Evolutionary conservation across 2,329 filamentous ascomycete species (phyloP), one percentile per base, ranked within the genome.

Genomic region (Dothistroma pini): DNA sequence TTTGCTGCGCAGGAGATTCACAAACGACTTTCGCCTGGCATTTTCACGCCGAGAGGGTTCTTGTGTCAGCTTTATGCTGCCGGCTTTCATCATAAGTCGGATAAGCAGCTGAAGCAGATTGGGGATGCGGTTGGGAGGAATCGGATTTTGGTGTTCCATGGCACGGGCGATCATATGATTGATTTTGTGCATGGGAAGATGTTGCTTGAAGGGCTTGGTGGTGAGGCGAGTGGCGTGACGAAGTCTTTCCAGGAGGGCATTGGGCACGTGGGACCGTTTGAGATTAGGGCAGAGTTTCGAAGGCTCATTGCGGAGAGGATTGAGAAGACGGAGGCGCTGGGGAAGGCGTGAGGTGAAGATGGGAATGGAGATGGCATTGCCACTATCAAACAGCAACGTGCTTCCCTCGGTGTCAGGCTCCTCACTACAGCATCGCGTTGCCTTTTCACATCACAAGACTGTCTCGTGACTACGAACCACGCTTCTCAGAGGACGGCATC

Each of bases 1-100:
- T 93, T 92, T 71, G 87, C 89, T 29, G 91, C 92, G 0, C 86
- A 88, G 66, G 91, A 96, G 75, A 75, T 96, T 64, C 80, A 79
- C 70, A 96, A 96, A 78, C 82, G 89, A 19, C 76, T 80, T 16
- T 81, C 89, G 60, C 77, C 81, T 0, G 77, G 80, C 0, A 79
- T 79, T 6, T 93, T 91, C 73, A 84, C 83, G 3, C 81, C 80
- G 52, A 80, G 79, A 34, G 90, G 89, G 1, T 91, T 95, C 74
- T 72, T 95, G 34, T 79, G 90, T 67, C 92, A 96, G 78, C 83
- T 90, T 2, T 79, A 91, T 55, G 92, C 91, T 0, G 90, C 88
- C 0, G 89, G 86, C 0, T 90, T 90, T 84, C 92, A 96, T 75
- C 78, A 85, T 75, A 96, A 96, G 80, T 85, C 81, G 12, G 74